These are phyloP conservation scores for Trichoderma brevicompactum DNA, from an alignment of 2,329 filamentous ascomycete genomes.

Conservation along the genomic window DNA sequence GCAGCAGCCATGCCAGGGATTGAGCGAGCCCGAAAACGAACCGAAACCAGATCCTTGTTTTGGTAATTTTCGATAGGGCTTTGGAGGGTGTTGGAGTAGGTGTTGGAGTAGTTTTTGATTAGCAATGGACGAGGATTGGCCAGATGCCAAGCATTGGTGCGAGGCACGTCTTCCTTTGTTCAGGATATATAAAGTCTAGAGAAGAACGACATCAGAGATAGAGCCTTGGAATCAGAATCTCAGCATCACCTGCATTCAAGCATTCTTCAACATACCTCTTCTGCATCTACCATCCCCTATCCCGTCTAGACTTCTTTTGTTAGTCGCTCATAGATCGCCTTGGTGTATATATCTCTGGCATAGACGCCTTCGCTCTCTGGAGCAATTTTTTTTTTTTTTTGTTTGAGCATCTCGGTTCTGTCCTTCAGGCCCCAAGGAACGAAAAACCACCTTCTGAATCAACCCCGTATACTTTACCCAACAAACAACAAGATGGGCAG, in stretches of 20 bases:
- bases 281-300: not conserved
- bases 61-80: not conserved
- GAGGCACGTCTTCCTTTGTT: not conserved
- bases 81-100: not conserved
- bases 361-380: no score
- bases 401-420: no score
- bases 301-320: not conserved
- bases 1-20: not conserved
- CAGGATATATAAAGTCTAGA: slow-evolving; percentile 10
- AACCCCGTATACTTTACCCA: not conserved
- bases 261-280: no score
- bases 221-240: not conserved
- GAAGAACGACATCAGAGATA: not conserved
- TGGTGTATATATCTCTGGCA: no score
- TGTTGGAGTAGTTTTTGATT: not conserved
- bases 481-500: slow-evolving; percentile 21
- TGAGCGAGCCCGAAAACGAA: not conserved
- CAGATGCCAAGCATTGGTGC: not conserved
- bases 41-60: not conserved
- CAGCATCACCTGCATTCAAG: not conserved
- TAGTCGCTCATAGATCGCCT: not conserved
- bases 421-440: no score
- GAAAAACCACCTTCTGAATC: no score
- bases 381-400: no score
- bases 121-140: no score